phyloP scores from a whole-genome alignment of 768 basidiomycete species.

The Albatrellus ellisii region DNA sequence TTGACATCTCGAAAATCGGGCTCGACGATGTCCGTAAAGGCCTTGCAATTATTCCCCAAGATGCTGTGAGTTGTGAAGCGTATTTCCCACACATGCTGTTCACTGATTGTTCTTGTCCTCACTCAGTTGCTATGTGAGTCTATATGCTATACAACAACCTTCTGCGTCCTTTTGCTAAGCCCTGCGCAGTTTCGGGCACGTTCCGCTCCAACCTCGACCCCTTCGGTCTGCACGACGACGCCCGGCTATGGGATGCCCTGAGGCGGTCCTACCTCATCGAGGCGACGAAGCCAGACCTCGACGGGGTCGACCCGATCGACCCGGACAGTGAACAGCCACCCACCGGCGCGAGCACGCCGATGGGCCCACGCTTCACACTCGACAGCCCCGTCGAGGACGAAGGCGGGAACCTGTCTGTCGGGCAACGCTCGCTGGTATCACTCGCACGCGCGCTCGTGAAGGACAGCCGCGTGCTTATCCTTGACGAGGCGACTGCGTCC shows the following conservation, averaged over 20 bases:
- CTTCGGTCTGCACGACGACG: slow-evolving; percentile 70
- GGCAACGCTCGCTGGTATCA: slow-evolving; percentile 73
- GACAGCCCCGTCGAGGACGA: slow-evolving; percentile 82
- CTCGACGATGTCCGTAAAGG: slow-evolving; percentile 55
- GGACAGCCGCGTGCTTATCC: slow-evolving; percentile 68
- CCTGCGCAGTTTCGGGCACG: slow-evolving; percentile 56
- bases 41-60: slow-evolving; percentile 77
- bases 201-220: slow-evolving; percentile 85
- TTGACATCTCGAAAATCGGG: slow-evolving; percentile 77
- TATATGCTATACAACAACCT: background rate
- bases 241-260: slow-evolving; percentile 77
- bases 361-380: slow-evolving; percentile 48
- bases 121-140: background rate
- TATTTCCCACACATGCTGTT: background rate
- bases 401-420: slow-evolving; percentile 73
- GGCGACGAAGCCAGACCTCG: slow-evolving; percentile 18
- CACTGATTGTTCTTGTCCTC: background rate
- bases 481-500: slow-evolving; percentile 90
- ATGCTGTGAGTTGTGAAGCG: slow-evolving; percentile 36
- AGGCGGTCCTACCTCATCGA: slow-evolving; percentile 77
- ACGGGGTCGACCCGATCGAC: slow-evolving; percentile 16
- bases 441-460: slow-evolving; percentile 85
- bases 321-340: slow-evolving; percentile 27
- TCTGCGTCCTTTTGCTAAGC: background rate
- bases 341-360: slow-evolving; percentile 14